These are phyloP conservation scores for Flaveria ramosissima DNA, from an alignment of 129 eudicot genomes.

Conservation along the genomic window DNA sequence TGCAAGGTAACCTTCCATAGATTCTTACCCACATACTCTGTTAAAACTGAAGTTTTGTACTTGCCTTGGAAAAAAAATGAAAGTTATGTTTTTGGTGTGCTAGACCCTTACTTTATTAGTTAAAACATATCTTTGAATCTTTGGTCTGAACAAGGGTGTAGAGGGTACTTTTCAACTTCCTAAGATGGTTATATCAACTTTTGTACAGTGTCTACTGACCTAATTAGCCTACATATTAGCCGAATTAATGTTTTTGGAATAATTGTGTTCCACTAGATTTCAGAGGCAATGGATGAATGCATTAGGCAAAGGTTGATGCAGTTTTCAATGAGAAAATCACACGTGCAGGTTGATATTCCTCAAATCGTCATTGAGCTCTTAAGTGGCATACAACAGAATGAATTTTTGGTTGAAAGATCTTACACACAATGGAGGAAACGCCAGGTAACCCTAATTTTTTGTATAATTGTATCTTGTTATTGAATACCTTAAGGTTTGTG, in stretches of 20 bases:
- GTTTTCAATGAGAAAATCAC: slow-evolving; percentile 49
- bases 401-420: slow-evolving; percentile 65
- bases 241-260: slow-evolving; percentile 3
- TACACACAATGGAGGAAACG: slow-evolving; percentile 86
- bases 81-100: neutral
- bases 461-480: neutral
- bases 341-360: slow-evolving; percentile 67
- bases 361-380: slow-evolving; percentile 69
- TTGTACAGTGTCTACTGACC: slow-evolving; percentile 1
- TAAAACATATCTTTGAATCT: neutral
- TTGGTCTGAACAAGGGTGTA: neutral
- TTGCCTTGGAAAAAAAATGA: neutral
- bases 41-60: neutral
- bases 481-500: neutral
- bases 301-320: slow-evolving; percentile 67
- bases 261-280: slow-evolving; percentile 48
- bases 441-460: slow-evolving; percentile 50
- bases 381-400: slow-evolving; percentile 63
- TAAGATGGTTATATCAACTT: slow-evolving; percentile 20
- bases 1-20: neutral
- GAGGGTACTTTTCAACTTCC: neutral
- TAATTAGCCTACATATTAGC: slow-evolving; percentile 6
- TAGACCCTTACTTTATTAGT: neutral
- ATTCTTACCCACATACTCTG: neutral
- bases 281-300: slow-evolving; percentile 78